A percentile compares a stretch with the other conserved stretches of the same genome.
Conservation (phyloP, 1,284 basidiomycete species). For the Leccinum fuscescens region DNA sequence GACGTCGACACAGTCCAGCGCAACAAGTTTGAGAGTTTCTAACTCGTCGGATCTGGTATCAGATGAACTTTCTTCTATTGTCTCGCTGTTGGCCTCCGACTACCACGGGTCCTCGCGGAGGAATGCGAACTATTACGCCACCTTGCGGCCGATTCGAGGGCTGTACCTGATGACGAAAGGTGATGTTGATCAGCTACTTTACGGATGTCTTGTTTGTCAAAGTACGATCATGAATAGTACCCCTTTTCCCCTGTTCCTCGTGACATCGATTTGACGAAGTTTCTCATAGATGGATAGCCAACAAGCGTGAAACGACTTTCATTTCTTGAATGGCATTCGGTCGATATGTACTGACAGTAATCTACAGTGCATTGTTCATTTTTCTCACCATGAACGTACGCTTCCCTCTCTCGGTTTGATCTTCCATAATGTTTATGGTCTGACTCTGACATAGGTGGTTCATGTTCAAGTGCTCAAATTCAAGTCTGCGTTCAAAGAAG, state of each 20-base stretch:
- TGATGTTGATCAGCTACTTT: conserved; percentile 70
- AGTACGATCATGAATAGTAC: conserved; percentile 40
- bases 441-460: conserved; percentile 51
- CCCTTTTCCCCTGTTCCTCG: neutral
- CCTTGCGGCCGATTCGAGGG: conserved; percentile 57
- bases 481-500: conserved; percentile 50
- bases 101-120: conserved; percentile 61
- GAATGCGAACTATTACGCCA: conserved; percentile 73
- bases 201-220: conserved; percentile 69
- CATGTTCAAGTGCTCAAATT: conserved; percentile 60
- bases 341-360: conserved; percentile 9
- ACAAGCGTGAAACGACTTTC: conserved; percentile 80
- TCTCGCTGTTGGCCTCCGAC: conserved; percentile 48
- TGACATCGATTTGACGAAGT: neutral
- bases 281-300: conserved; percentile 61
- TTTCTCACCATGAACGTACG: conserved; percentile 75
- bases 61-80: conserved; percentile 65
- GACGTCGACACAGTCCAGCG: conserved; percentile 33
- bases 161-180: conserved; percentile 72
- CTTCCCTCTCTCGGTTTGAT: neutral
- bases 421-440: neutral
- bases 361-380: conserved; percentile 62
- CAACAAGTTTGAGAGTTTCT: conserved; percentile 40
- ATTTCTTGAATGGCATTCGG: conserved; percentile 67
- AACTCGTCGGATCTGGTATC: conserved; percentile 58